A percentile compares a stretch with the other conserved stretches of the same genome.
phyloP scores from a whole-genome alignment of 108 stramenopile genomes.

The Nitzschia sp. region DNA sequence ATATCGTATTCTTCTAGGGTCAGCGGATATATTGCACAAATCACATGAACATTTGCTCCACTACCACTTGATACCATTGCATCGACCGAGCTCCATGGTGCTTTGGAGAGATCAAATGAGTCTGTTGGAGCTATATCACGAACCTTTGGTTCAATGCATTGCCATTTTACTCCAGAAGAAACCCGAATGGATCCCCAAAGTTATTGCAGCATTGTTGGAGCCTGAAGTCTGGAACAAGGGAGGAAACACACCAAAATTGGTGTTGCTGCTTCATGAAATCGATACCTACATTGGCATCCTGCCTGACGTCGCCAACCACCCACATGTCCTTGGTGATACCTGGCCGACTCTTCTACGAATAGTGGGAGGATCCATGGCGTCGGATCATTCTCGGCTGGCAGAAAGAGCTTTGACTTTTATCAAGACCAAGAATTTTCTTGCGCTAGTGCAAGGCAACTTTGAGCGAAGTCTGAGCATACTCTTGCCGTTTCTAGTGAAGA shows the following conservation, averaged over 20 bases:
- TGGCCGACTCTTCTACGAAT: conserved; percentile 14
- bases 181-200: conserved; percentile 42
- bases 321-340: conserved; percentile 31
- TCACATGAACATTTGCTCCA: conserved; percentile 54
- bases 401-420: conserved; percentile 75
- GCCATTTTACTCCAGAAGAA: conserved; percentile 54
- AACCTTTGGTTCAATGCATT: conserved; percentile 71
- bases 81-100: conserved; percentile 79
- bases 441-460: conserved; percentile 39
- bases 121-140: conserved; percentile 77
- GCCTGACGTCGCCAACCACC: conserved; percentile 18
- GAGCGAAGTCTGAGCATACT: conserved; percentile 41
- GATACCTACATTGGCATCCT: conserved; percentile 70
- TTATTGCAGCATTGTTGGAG: conserved; percentile 56
- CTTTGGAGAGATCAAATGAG: conserved; percentile 87
- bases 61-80: conserved; percentile 72
- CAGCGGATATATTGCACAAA: conserved; percentile 8
- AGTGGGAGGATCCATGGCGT: conserved; percentile 70
- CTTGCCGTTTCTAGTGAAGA: conserved; percentile 62
- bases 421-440: conserved; percentile 55
- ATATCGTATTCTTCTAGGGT: conserved; percentile 57
- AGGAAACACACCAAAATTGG: conserved; percentile 77
- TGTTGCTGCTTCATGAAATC: conserved; percentile 80
- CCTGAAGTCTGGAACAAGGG: conserved; percentile 76
- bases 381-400: conserved; percentile 79